Base-by-base conservation (phyloP, 495 filamentous ascomycete species). In the Xylaria flabelliformis region DNA sequence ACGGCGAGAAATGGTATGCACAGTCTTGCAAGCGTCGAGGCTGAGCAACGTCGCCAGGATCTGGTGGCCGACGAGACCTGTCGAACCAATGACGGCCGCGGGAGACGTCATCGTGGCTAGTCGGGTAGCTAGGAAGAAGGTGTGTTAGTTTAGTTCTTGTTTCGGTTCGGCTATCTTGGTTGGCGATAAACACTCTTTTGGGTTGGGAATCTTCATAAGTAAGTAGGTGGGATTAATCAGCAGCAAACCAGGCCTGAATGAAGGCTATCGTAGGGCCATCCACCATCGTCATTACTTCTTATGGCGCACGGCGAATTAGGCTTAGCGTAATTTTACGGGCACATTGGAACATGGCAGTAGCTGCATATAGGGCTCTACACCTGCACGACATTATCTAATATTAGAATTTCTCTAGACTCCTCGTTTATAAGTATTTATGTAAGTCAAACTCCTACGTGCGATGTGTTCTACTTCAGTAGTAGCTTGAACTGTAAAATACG, bases 1-100 rank as follows among this genome's bases (percentile, higher is more conserved):
- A 73, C 88, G 85, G 26, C 90, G 84, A 21, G 87, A 89, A 77
- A 92, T 83, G 66, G 90, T 88, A 66, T 86, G 81, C 65, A 91
- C 81, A 1, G 83, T 78, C 55, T 81, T 75, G 72, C 82, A 80
- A 56, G 80, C 69, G 56, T 85, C 80, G 69, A 74, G 67, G 41
- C 67, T n/a, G 59, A 92, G 83, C 34, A 91, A 84, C 9, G 85
- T 86, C 46, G 80, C 79, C 34, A 91, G 83, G 76, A 91, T 90
- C 71, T 88, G 78, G 51, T 82, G 83, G 68, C 90, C 90, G 3
- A 86, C 83, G 13, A 88, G 84, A 74, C 88, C 88, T 21, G 88
- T 90, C 66, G 82, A 83, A 73, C 88, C 88, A 66, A 90, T 82
- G 51, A 90, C 74, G 55, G 85, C 83, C 73, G 83, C 84, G 36